These are phyloP conservation scores for Metschnikowia dekortorum DNA, from an alignment of 805 yeast genomes.

Conservation along the genomic window DNA sequence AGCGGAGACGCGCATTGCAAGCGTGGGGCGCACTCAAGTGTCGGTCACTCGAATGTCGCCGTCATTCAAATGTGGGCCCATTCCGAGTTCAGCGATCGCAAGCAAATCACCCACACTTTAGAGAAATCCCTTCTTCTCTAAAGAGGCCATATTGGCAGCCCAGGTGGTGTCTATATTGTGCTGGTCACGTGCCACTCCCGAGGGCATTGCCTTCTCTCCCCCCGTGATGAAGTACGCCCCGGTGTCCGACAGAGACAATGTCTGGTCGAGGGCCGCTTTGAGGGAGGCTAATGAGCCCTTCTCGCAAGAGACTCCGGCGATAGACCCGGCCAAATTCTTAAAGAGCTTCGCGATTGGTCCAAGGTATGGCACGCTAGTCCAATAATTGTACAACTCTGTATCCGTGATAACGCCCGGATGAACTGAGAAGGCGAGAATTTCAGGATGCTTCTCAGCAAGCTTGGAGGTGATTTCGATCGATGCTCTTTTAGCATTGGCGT, in stretches of 20 bases:
- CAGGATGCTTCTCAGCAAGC: conserved; percentile 25
- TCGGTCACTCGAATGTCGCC: too few relatives aligned
- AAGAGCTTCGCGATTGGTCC: conserved; percentile 18
- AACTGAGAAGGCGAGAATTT: conserved; percentile 29
- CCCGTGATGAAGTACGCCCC: conserved; percentile 33
- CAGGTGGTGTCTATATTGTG: conserved; percentile 24
- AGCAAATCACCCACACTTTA: background rate
- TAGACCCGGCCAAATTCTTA: conserved; percentile 13
- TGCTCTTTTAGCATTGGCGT: conserved; percentile 33
- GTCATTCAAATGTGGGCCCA: too few relatives aligned
- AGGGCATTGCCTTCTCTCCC: conserved; percentile 23
- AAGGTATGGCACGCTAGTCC: conserved; percentile 23
- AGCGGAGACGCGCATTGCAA: too few relatives aligned
- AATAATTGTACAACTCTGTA: conserved; percentile 30
- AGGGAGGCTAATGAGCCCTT: conserved; percentile 33
- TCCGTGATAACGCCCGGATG: conserved; percentile 38
- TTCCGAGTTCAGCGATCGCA: too few relatives aligned
- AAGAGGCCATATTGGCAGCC: conserved; percentile 23
- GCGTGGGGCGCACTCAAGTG: too few relatives aligned
- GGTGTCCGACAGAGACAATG: conserved; percentile 19
- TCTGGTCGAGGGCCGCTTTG: conserved; percentile 29
- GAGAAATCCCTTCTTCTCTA: conserved; percentile 18
- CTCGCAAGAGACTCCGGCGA: conserved; percentile 29
- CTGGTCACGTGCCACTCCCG: conserved; percentile 21
- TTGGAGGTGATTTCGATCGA: conserved; percentile 28